phyloP scores from a whole-genome alignment of 139 green algal genomes.

The Chlorella sp. region DNA sequence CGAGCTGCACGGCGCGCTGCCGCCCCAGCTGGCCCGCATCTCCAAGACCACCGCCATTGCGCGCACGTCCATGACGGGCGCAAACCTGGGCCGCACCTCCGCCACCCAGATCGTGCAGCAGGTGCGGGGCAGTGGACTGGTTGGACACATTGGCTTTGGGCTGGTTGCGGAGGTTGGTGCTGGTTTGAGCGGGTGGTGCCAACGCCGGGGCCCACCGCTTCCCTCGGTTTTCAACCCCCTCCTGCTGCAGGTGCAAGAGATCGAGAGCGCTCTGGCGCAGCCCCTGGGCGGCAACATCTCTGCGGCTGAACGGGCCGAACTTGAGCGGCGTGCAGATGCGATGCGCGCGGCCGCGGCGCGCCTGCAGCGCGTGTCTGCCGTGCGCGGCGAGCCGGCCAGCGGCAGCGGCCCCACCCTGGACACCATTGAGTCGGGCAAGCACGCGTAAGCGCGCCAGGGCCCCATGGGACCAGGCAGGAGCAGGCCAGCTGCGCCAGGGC shows the following conservation, averaged over 20 bases:
- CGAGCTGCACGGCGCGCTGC: constrained; percentile 27
- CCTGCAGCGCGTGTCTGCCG: constrained; percentile 13
- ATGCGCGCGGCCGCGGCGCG: constrained; percentile 11
- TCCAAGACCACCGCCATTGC: constrained; percentile 30
- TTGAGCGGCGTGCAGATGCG: constrained; percentile 9
- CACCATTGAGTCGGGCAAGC: not conserved
- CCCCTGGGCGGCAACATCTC: constrained; percentile 28
- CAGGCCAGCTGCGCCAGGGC: not conserved
- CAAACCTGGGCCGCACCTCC: constrained; percentile 10
- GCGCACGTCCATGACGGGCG: constrained; percentile 27
- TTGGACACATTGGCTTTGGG: too few species aligned
- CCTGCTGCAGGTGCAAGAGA: not conserved
- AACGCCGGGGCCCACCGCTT: too few species aligned
- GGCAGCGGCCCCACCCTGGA: not conserved
- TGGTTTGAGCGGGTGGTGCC: not conserved
- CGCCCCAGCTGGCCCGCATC: constrained; percentile 27
- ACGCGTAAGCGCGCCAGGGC: not conserved
- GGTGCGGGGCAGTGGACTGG: too few species aligned
- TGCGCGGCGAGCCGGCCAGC: not conserved
- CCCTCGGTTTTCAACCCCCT: not conserved
- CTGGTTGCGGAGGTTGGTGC: constrained; percentile 18
- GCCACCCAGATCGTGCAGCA: constrained; percentile 22
- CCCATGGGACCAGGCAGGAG: not conserved
- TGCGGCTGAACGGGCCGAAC: constrained; percentile 10
- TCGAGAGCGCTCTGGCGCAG: constrained; percentile 11